Percentiles rank a stretch among this genome's conserved stretches.
Evolutionary conservation across 345 rosid genomes (phyloP).

Genomic region (Hypericum perforatum): DNA sequence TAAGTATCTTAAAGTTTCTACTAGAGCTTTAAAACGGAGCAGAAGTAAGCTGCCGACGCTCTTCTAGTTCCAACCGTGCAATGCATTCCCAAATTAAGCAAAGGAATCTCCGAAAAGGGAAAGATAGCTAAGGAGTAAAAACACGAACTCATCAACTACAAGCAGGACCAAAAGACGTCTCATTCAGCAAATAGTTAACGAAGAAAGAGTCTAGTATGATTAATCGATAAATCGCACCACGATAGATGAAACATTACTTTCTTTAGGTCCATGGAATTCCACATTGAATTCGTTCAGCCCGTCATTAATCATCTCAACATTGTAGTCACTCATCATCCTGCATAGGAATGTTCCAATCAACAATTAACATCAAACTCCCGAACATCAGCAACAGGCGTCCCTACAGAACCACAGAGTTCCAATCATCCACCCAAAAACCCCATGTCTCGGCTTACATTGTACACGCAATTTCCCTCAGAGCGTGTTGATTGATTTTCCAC

Average conservation of each 20-base stretch:
- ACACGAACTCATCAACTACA: background rate
- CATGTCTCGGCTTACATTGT: no score
- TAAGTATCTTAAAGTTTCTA: no score
- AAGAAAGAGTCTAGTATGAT: background rate
- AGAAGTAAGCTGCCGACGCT: no score
- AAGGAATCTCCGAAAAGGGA: no score
- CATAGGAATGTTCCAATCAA: background rate
- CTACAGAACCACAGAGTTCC: no score
- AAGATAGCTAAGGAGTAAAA: no score
- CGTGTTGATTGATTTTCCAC: no score
- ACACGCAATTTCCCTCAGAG: no score
- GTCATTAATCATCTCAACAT: conserved; percentile 60
- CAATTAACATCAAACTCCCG: background rate
- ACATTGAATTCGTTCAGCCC: conserved; percentile 67
- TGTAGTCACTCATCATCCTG: conserved; percentile 83
- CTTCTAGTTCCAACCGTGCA: no score
- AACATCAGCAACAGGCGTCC: background rate
- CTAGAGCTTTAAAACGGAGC: no score
- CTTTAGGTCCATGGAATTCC: conserved; percentile 70
- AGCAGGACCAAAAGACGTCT: background rate
- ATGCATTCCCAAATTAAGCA: no score
- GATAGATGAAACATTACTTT: conserved; percentile 30
- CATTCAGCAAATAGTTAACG: background rate
- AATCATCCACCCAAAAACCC: no score
- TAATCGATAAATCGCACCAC: conserved; percentile 5